Conservation (phyloP, 805 yeast species). For the Wickerhamomyces canadensis region DNA sequence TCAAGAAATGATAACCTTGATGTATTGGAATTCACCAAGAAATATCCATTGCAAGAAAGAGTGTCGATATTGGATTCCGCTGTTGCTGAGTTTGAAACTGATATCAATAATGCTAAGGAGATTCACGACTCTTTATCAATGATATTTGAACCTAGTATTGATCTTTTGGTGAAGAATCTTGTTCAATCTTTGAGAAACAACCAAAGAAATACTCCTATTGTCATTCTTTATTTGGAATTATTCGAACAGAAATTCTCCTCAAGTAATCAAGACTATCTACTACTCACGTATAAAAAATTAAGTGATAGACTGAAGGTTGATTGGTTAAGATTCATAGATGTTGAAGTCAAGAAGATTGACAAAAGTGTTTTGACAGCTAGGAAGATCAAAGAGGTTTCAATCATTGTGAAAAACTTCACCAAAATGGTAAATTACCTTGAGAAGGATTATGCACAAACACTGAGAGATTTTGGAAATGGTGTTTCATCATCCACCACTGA, state of each 20-base stretch:
- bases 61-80: constrained; percentile 24
- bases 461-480: constrained; percentile 6
- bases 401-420: constrained; percentile 43
- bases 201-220: constrained; percentile 36
- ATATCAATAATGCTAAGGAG: constrained; percentile 42
- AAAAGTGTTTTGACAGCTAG: constrained; percentile 30
- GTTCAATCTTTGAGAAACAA: constrained; percentile 30
- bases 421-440: constrained; percentile 38
- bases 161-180: constrained; percentile 27
- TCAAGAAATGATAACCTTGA: constrained; percentile 27
- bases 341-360: constrained; percentile 43
- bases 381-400: constrained; percentile 36
- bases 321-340: constrained; percentile 57
- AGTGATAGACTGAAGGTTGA: constrained; percentile 43
- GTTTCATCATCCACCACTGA: constrained; percentile 10
- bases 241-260: constrained; percentile 32
- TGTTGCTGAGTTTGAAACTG: constrained; percentile 36
- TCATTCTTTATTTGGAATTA: constrained; percentile 38
- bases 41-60: constrained; percentile 28
- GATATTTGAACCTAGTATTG: constrained; percentile 36
- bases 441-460: constrained; percentile 7
- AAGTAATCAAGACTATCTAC: constrained; percentile 60
- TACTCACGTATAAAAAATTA: constrained; percentile 44
- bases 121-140: constrained; percentile 39
- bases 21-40: constrained; percentile 27